These are phyloP conservation scores for Termitomyces sp. DNA, from an alignment of 768 basidiomycete genomes.

Conservation along the genomic window DNA sequence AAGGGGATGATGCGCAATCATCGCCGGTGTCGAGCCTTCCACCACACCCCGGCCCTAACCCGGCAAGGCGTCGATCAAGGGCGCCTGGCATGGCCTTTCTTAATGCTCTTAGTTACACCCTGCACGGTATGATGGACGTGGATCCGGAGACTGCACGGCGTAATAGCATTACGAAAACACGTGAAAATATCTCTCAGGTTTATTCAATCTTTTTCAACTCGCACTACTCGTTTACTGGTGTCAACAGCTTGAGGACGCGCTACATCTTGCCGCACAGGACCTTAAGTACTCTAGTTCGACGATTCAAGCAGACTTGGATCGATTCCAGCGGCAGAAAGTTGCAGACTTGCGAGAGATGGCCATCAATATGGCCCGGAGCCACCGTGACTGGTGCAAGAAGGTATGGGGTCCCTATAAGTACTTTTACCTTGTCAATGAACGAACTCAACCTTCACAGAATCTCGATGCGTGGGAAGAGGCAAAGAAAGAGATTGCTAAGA, in stretches of 20 bases:
- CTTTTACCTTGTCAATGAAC: background rate
- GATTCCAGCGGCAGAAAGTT: slow-evolving; percentile 98
- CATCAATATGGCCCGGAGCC: slow-evolving; percentile 83
- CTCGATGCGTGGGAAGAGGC: slow-evolving; percentile 97
- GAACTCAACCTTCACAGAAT: slow-evolving; percentile 53
- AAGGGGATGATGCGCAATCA: slow-evolving; percentile 23
- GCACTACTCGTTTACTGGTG: slow-evolving; percentile 1
- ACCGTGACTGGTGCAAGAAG: slow-evolving; percentile 97
- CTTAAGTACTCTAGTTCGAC: slow-evolving; percentile 95
- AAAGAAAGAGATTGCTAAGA: slow-evolving; percentile 84
- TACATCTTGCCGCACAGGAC: slow-evolving; percentile 89
- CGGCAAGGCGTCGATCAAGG: slow-evolving; percentile 47
- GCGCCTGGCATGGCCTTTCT: slow-evolving; percentile 82
- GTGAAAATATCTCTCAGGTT: slow-evolving; percentile 94
- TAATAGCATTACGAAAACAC: slow-evolving; percentile 89
- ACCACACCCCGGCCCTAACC: slow-evolving; percentile 77
- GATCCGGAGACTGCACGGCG: slow-evolving; percentile 95
- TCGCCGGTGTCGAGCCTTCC: slow-evolving; percentile 51
- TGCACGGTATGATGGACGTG: slow-evolving; percentile 98
- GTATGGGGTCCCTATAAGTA: slow-evolving; percentile 39
- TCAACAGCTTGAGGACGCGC: slow-evolving; percentile 84
- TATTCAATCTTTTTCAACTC: slow-evolving; percentile 4
- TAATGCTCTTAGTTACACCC: slow-evolving; percentile 87
- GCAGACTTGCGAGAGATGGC: slow-evolving; percentile 93
- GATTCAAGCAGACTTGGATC: slow-evolving; percentile 95